Conservation (phyloP, 169 alveolate genomes). For the Plasmodium malariae region DNA sequence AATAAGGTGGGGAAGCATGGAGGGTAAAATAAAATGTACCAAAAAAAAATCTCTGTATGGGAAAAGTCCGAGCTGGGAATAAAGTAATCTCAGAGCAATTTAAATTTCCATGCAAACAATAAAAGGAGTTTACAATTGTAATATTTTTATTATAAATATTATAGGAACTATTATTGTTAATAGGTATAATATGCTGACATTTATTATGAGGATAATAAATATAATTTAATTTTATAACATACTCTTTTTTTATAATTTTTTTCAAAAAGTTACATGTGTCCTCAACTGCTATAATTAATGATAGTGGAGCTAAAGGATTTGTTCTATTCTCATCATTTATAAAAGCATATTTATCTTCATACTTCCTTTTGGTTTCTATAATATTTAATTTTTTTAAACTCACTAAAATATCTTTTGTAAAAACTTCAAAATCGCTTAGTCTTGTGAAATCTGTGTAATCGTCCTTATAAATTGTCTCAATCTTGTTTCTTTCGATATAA, state of each 20-base stretch:
- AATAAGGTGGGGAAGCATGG: too few species aligned
- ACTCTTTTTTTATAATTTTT: constrained; percentile 46
- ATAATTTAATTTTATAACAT: constrained; percentile 56
- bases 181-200: constrained; percentile 62
- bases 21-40: constrained; percentile 59
- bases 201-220: constrained; percentile 62
- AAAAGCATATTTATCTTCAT: constrained; percentile 67
- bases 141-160: constrained; percentile 48
- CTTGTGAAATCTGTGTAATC: constrained; percentile 74
- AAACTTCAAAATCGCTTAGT: constrained; percentile 69
- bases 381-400: constrained; percentile 63
- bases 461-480: constrained; percentile 46
- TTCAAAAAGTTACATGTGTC: constrained; percentile 64
- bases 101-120: constrained; percentile 71
- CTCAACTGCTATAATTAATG: constrained; percentile 41
- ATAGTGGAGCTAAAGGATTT: constrained; percentile 56
- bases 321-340: constrained; percentile 35
- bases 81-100: constrained; percentile 37
- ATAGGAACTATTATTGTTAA: constrained; percentile 9
- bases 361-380: constrained; percentile 47
- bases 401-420: constrained; percentile 66
- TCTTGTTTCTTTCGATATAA: constrained; percentile 54
- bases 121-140: constrained; percentile 45
- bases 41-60: constrained; percentile 68
- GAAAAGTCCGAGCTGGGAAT: constrained; percentile 63